Evolutionary conservation across 768 basidiomycete species (phyloP).

Genomic region (Xanthoconium stramineum): DNA sequence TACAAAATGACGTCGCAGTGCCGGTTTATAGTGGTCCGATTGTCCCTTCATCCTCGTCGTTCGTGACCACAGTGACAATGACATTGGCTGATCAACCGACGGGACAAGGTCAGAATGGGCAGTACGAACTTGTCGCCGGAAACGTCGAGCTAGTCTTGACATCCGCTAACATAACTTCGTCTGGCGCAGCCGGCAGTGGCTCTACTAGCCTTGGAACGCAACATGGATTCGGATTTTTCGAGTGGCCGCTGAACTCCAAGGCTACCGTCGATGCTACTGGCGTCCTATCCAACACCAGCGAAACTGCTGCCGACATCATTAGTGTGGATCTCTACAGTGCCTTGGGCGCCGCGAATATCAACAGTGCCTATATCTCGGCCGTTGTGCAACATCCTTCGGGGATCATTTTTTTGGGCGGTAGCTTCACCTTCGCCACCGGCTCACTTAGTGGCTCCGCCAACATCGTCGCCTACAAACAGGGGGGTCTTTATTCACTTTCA

Average conservation of each 20-base stretch:
- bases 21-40: conserved; percentile 82
- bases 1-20: conserved; percentile 53
- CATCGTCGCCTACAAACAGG: conserved; percentile 66
- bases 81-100: conserved; percentile 61
- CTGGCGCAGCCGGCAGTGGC: conserved; percentile 26
- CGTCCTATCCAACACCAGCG: conserved; percentile 60
- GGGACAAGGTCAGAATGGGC: conserved; percentile 61
- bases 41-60: conserved; percentile 66
- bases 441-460: conserved; percentile 59
- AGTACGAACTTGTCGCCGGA: conserved; percentile 83
- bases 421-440: conserved; percentile 61
- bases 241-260: conserved; percentile 65
- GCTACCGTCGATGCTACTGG: conserved; percentile 55
- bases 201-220: conserved; percentile 35
- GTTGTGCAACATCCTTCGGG: conserved; percentile 67
- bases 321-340: conserved; percentile 61
- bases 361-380: conserved; percentile 44
- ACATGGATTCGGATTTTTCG: conserved; percentile 80
- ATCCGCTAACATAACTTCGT: conserved; percentile 48
- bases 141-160: conserved; percentile 75
- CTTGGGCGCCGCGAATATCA: conserved; percentile 45
- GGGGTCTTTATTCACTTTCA: conserved; percentile 50
- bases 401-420: conserved; percentile 69
- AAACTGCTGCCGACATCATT: conserved; percentile 64
- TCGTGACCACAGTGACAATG: conserved; percentile 74